Conservation (phyloP, 331 rosid genomes). For the Rhamnella rubrinervis region DNA sequence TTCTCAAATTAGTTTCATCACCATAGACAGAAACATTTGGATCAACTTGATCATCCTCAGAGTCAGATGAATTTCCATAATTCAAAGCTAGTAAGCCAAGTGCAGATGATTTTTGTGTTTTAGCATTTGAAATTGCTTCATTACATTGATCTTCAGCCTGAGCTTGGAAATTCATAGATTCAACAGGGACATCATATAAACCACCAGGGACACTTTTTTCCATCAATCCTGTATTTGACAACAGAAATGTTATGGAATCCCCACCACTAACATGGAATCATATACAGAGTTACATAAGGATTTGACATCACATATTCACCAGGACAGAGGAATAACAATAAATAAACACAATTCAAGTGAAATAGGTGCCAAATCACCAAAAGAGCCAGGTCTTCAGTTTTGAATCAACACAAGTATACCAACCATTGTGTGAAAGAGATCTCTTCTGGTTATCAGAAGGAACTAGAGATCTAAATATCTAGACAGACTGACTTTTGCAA, state of each 20-base stretch:
- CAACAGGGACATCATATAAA: constrained; percentile 47
- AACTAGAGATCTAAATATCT: too few species aligned
- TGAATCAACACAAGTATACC: too few species aligned
- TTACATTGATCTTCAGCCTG: constrained; percentile 37
- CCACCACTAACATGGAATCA: neutral
- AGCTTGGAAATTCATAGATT: constrained; percentile 32
- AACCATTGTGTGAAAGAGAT: too few species aligned
- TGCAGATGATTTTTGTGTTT: constrained; percentile 48
- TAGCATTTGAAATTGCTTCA: constrained; percentile 35
- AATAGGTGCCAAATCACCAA: too few species aligned
- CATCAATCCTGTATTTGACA: constrained; percentile 42
- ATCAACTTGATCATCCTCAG: constrained; percentile 66
- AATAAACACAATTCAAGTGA: too few species aligned
- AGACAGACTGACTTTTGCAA: too few species aligned
- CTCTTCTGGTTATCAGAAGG: too few species aligned
- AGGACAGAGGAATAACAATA: too few species aligned
- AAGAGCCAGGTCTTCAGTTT: too few species aligned
- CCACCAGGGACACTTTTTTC: constrained; percentile 30
- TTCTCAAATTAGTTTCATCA: constrained; percentile 27
- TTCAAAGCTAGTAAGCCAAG: constrained; percentile 72
- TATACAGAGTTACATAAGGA: neutral
- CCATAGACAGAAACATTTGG: constrained; percentile 34
- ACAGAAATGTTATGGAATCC: constrained; percentile 3
- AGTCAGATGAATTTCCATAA: constrained; percentile 82
- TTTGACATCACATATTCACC: too few species aligned